Evolutionary conservation across 1,284 basidiomycete genomes (phyloP), one percentile per base, ranked within the genome.

Genomic region (Boletus semigastroideus): DNA sequence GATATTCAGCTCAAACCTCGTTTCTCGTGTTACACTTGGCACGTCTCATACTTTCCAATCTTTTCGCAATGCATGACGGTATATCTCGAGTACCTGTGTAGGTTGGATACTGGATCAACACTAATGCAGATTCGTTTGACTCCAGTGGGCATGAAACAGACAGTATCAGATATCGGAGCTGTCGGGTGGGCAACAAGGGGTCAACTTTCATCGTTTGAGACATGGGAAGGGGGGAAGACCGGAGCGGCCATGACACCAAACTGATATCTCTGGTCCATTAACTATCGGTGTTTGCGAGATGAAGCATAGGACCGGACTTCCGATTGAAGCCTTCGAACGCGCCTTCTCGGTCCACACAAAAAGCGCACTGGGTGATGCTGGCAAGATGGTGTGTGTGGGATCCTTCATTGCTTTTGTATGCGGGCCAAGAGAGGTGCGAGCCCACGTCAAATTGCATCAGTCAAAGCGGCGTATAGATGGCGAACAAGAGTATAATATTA

Each of bases 401-500:
- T 41, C 16, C 17, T 16, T 11, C 5, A 8, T 36, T 13, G 12
- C 28, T 37, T n/a, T 22, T 17, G 39, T 36, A 12, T 40, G 48
- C 38, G 46, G 33, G 36, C 10, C 22, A 34, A 59, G 27, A 34
- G 27, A 38, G 17, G 20, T 22, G 14, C 38, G 22, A 20, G 19
- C 38, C 12, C 48, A 48, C 41, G 42, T 27, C 33, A 22, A 40
- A 11, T 20, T 17, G 36, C 39, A 13, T 22, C 16, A 36, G 31
- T 65, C 64, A 56, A 61, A 47, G 37, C 17, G 52, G 48, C 59
- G 59, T 65, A 63, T 53, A 42, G 22, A 33, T 19, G 56, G 27
- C 28, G 47, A 19, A 38, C 38, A 56, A 36, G 42, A 27, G 31
- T 17, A 38, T 31, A 20, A 47, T 33, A 19, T 40, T 22, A 42